Conservation (phyloP, 306 rosid species). For the Medicago lupulina region DNA sequence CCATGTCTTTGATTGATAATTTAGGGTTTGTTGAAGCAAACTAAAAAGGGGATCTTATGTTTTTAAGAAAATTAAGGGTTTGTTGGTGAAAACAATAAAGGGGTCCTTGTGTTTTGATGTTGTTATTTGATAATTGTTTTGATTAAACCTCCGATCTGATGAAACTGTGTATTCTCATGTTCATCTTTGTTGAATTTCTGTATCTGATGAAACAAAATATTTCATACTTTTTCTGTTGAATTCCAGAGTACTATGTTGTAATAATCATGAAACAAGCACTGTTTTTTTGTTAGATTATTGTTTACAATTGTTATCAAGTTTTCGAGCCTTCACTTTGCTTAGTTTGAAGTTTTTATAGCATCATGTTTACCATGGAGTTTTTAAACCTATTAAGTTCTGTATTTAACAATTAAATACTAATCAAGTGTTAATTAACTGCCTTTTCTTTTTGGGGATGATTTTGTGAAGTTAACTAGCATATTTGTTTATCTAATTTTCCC, state of each 20-base stretch:
- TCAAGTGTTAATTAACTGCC: neutral
- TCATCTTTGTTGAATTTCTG: neutral
- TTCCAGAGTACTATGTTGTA: no score
- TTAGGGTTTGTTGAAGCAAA: conserved; percentile 4
- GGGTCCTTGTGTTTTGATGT: conserved; percentile 36
- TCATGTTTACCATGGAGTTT: neutral
- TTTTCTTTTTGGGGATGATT: conserved; percentile 13
- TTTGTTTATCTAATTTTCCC: conserved; percentile 24
- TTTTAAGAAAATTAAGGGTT: conserved; percentile 10
- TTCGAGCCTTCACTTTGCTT: neutral
- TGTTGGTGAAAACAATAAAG: neutral
- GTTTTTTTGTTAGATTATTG: neutral
- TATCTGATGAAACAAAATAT: neutral
- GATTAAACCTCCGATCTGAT: conserved; percentile 40
- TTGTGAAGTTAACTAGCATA: neutral
- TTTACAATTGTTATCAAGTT: neutral
- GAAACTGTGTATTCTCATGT: conserved; percentile 17
- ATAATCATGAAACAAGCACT: neutral
- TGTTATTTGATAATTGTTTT: conserved; percentile 14
- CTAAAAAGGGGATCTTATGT: conserved; percentile 33
- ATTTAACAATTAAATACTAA: neutral
- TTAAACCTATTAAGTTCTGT: conserved; percentile 1
- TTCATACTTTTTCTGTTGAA: no score
- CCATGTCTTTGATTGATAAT: conserved; percentile 38
- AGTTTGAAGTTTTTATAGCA: neutral